Percentiles rank a stretch among this genome's conserved stretches.
Evolutionary conservation across 345 rosid genomes (phyloP).

Genomic region (Citrus glauca): DNA sequence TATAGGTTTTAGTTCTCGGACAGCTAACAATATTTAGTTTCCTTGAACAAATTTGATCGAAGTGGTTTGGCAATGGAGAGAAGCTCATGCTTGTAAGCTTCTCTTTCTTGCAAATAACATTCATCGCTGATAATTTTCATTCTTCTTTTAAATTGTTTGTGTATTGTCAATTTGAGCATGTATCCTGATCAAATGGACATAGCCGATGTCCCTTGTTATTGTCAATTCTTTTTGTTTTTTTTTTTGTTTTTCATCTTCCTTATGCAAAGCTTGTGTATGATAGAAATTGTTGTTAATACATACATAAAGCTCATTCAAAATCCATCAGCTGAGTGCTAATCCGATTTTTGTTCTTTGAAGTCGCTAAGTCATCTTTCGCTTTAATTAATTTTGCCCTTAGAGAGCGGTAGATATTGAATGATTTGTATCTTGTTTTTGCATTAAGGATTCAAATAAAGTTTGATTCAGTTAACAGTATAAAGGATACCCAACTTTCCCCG

Average conservation of each 20-base stretch:
- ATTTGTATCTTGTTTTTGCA: neutral
- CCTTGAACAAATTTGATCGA: neutral
- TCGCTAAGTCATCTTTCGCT: neutral
- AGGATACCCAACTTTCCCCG: neutral
- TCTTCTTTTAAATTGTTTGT: conserved; percentile 19
- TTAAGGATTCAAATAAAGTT: neutral
- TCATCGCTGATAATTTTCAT: conserved; percentile 12
- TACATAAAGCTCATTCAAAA: conserved; percentile 2
- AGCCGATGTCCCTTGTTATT: conserved; percentile 25
- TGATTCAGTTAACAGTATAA: neutral
- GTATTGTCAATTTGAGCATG: conserved; percentile 14
- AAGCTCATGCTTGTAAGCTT: conserved; percentile 23
- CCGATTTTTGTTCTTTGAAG: conserved; percentile 1
- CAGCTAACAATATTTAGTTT: conserved; percentile 15
- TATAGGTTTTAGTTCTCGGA: conserved; percentile 18
- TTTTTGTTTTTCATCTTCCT: neutral
- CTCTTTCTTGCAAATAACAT: conserved; percentile 24
- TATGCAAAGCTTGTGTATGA: conserved; percentile 15
- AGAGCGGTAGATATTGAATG: neutral
- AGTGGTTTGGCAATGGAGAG: conserved; percentile 12
- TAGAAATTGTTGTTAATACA: conserved; percentile 2
- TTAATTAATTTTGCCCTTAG: neutral
- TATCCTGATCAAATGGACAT: conserved; percentile 27
- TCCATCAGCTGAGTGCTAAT: neutral
- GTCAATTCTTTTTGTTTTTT: conserved; percentile 5